Percentiles rank a stretch among this genome's conserved stretches.
Evolutionary conservation across 2,329 filamentous ascomycete genomes (phyloP).

Genomic region (Orbilia brochopaga): DNA sequence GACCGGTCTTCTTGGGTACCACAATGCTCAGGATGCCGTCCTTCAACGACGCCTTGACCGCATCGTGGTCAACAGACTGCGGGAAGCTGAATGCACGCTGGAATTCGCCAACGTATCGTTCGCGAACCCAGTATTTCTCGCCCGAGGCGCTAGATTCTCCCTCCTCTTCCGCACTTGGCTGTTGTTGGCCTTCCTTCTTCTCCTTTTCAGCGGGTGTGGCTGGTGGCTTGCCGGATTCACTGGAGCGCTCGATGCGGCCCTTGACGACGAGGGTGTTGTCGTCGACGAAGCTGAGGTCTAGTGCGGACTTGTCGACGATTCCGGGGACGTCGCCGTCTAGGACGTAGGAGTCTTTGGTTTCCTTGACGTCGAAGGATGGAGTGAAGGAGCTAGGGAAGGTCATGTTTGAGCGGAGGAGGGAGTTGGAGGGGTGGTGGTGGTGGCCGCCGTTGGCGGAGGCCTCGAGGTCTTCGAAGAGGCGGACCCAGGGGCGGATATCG

Average conservation of each 20-base stretch:
- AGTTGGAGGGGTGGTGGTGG: constrained; percentile 8
- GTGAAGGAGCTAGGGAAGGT: constrained; percentile 56
- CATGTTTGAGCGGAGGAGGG: constrained; percentile 33
- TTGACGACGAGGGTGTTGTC: constrained; percentile 61
- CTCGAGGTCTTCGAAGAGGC: constrained; percentile 49
- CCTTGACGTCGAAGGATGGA: constrained; percentile 62
- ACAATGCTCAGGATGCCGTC: constrained; percentile 49
- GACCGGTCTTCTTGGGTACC: constrained; percentile 45
- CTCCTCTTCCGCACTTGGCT: constrained; percentile 5
- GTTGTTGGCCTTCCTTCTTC: constrained; percentile 22
- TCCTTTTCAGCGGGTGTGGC: constrained; percentile 30
- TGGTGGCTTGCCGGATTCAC: constrained; percentile 22
- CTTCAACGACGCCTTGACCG: constrained; percentile 49
- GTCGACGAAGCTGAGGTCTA: constrained; percentile 62
- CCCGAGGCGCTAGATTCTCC: constrained; percentile 12
- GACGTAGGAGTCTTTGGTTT: constrained; percentile 60
- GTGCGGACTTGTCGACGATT: constrained; percentile 59
- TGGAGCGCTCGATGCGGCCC: constrained; percentile 58
- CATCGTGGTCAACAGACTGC: constrained; percentile 43
- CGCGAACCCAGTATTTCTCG: constrained; percentile 49
- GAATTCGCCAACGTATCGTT: constrained; percentile 52
- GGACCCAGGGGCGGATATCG: constrained; percentile 36
- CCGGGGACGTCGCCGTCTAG: constrained; percentile 63
- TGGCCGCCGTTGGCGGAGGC: background rate
- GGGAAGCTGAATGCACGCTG: constrained; percentile 51